Evolutionary conservation across 345 rosid species (phyloP).

Genomic region (Hirschfeldia incana): DNA sequence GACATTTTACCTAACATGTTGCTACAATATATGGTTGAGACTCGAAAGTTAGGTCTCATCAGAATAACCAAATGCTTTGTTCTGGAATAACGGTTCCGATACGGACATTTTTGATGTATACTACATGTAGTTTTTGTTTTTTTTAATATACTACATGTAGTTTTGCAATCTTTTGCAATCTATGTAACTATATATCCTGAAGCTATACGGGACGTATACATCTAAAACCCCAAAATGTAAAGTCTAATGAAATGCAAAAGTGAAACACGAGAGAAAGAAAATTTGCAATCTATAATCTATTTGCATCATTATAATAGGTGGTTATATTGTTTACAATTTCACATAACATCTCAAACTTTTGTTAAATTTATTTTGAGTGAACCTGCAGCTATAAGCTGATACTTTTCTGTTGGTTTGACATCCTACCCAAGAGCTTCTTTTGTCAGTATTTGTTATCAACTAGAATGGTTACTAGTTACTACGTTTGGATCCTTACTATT

Average conservation of each 20-base stretch:
- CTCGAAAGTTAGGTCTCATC: not conserved
- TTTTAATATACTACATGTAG: not conserved
- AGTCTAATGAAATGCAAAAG: not conserved
- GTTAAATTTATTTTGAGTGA: not conserved
- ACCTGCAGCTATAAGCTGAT: not conserved
- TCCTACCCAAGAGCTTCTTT: not conserved
- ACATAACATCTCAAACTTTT: not conserved
- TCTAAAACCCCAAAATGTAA: not conserved
- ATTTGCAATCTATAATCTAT: not conserved
- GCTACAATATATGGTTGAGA: conserved; percentile 17
- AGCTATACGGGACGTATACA: not conserved
- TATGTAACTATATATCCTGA: not conserved
- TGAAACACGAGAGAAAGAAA: not conserved
- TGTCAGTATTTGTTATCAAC: not conserved
- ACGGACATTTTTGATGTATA: conserved; percentile 5
- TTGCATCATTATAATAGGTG: not conserved
- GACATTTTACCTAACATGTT: conserved; percentile 13
- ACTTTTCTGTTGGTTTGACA: not conserved
- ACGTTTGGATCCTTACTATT: conserved; percentile 3
- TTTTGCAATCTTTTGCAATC: conserved; percentile 3
- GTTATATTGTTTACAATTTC: not conserved
- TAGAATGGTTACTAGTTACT: conserved; percentile 18
- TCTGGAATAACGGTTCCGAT: conserved; percentile 6
- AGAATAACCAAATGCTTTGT: not conserved
- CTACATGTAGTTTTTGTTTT: too few relatives aligned